Evolutionary conservation across 2,329 filamentous ascomycete species (phyloP), one percentile per base, ranked within the genome.

Genomic region (Ascochyta pisi): DNA sequence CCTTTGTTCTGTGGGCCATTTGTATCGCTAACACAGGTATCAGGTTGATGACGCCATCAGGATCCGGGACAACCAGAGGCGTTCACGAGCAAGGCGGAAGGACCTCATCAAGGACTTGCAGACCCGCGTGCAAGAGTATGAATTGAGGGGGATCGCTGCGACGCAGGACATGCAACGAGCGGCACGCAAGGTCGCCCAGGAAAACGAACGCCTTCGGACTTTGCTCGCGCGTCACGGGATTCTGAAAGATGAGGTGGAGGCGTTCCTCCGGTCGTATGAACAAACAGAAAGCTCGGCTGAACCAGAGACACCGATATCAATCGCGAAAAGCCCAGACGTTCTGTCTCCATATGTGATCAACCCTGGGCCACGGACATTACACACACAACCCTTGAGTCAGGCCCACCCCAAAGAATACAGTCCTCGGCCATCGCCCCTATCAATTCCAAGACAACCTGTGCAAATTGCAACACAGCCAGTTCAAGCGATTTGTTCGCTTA

Each of bases 11-110:
- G 22, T 10, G 40, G n/a, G 34, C 40, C 27, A 29, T 24, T 16
- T 19, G 27, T 41, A 23, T 46, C 26, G 35, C 52, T 55, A 55
- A 55, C 9, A 38, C 38, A 24, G 13, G 9, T 35, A 15, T 4
- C 37, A 56, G 53, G 38, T 56, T 4, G 50, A 54, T 43, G 55
- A 54, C 39, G 50, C 65, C 4, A 57, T 56, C 12, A 86, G 89
- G 58, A 86, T 91, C 61, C 84, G 89, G 58, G 87, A 92, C 64
- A 92, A 92, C 68, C 89, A 92, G 71, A 82, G 89, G 46, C 86
- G 89, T 58, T 90, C 87, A 12, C 85, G 89, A 35, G 87, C 86
- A 27, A 83, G 88, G 27, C 83, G 86, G 62, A 89, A 88, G 76
- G 88, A 90, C 68, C 90, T 91, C 67, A 76, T 91, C 45, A 78